phyloP scores from a whole-genome alignment of 257 asterid species.

The Gentiana dahurica region DNA sequence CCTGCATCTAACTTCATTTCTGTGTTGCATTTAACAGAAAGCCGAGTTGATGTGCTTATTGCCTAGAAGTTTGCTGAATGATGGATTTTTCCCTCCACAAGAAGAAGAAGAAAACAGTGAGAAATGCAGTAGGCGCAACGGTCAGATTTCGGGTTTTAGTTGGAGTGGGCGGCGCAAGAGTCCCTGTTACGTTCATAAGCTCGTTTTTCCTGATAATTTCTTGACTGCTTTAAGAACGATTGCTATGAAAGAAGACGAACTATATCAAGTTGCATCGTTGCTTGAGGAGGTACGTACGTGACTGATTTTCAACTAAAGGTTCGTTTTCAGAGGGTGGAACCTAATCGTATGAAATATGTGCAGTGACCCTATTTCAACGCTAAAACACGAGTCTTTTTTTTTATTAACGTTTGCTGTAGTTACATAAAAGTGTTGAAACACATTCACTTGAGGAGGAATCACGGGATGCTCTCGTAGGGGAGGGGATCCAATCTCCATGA shows the following conservation, averaged over 20 bases:
- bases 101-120: constrained; percentile 21
- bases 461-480: too few relatives aligned
- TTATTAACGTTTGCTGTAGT: background rate
- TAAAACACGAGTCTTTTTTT: background rate
- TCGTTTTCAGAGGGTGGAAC: too few relatives aligned
- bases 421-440: background rate
- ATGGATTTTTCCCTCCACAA: constrained; percentile 60
- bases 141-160: constrained; percentile 34
- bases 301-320: too few relatives aligned
- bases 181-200: constrained; percentile 55
- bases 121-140: constrained; percentile 11
- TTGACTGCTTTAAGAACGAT: constrained; percentile 75
- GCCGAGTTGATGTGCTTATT: constrained; percentile 75
- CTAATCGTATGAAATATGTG: too few relatives aligned
- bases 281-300: constrained; percentile 60
- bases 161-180: constrained; percentile 74
- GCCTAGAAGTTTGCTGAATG: constrained; percentile 52
- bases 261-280: constrained; percentile 54
- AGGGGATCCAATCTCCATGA: too few relatives aligned
- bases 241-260: constrained; percentile 69
- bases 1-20: too few relatives aligned
- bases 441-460: background rate
- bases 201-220: constrained; percentile 79
- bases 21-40: constrained; percentile 41
- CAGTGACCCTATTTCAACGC: too few relatives aligned